Conservation (phyloP, 164 flowering plant species). For the Kingdonia uniflora region DNA sequence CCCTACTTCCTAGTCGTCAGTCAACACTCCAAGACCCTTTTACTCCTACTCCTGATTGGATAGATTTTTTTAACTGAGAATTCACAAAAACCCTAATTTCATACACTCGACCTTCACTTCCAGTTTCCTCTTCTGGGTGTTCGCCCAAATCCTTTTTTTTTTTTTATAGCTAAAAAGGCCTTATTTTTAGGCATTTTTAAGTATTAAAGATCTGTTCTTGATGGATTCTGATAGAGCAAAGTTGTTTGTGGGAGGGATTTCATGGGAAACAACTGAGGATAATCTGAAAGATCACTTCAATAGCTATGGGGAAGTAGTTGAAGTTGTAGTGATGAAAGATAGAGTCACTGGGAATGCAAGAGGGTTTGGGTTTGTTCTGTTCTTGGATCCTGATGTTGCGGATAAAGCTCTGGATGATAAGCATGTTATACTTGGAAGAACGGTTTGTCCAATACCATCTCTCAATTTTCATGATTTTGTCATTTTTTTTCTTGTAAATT, state of each 20-base stretch:
- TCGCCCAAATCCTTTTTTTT: too few species aligned
- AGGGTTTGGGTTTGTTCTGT: slow-evolving; percentile 64
- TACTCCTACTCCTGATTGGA: too few species aligned
- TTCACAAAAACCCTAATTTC: too few species aligned
- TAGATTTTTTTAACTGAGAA: too few species aligned
- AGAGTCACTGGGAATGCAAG: slow-evolving; percentile 28
- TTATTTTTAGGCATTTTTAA: too few species aligned
- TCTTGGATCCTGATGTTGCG: slow-evolving; percentile 39
- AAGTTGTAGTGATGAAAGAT: slow-evolving; percentile 33
- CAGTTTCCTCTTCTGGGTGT: too few species aligned
- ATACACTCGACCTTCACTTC: too few species aligned
- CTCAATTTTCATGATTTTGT: neutral
- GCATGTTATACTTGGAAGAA: slow-evolving; percentile 46
- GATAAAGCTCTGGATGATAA: slow-evolving; percentile 46
- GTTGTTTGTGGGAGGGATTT: slow-evolving; percentile 61
- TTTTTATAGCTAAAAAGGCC: too few species aligned
- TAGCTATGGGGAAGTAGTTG: slow-evolving; percentile 41
- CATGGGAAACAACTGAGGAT: slow-evolving; percentile 52
- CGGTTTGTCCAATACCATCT: slow-evolving; percentile 25
- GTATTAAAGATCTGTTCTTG: too few species aligned
- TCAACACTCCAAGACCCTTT: too few species aligned
- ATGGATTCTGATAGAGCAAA: slow-evolving; percentile 44
- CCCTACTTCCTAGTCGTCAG: too few species aligned
- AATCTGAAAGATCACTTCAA: slow-evolving; percentile 39
- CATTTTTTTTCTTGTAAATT: neutral